Percentiles rank a stretch among this genome's conserved stretches.
phyloP scores from a whole-genome alignment of 768 basidiomycete species.

The Cystobasidium onofrii region DNA sequence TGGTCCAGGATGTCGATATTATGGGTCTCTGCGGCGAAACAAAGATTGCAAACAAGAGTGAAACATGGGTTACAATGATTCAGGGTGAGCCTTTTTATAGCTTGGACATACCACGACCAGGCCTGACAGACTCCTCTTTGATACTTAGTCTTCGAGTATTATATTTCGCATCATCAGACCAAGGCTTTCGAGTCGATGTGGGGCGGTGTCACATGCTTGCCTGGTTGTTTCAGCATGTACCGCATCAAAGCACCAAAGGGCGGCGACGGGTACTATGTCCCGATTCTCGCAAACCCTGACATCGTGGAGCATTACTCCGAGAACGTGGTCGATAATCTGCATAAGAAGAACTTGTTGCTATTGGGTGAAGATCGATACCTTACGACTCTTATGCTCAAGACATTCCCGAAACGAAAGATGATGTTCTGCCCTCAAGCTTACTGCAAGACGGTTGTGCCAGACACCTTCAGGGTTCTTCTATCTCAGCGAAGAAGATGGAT shows the following conservation, averaged over 20 bases:
- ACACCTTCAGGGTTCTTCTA: slow-evolving; percentile 83
- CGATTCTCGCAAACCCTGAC: slow-evolving; percentile 94
- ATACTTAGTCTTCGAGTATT: slow-evolving; percentile 99
- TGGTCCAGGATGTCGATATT: slow-evolving; percentile 94
- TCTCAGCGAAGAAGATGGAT: slow-evolving; percentile 99
- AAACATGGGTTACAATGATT: slow-evolving; percentile 99
- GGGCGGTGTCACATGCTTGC: slow-evolving; percentile 97
- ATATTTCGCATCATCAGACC: slow-evolving; percentile 97
- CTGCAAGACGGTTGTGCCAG: slow-evolving; percentile 96
- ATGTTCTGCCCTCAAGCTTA: slow-evolving; percentile 98
- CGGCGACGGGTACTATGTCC: slow-evolving; percentile 91
- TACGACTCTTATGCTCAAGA: slow-evolving; percentile 93
- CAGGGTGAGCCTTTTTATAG: too few relatives aligned
- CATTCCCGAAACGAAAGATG: slow-evolving; percentile 99
- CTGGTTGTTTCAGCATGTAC: slow-evolving; percentile 99
- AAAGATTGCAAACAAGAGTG: slow-evolving; percentile 98
- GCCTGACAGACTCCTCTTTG: too few relatives aligned
- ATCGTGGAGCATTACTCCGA: slow-evolving; percentile 98
- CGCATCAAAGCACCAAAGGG: slow-evolving; percentile 99
- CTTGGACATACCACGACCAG: too few relatives aligned
- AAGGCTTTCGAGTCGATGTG: slow-evolving; percentile 99
- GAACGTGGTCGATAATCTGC: slow-evolving; percentile 96
- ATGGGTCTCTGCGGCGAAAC: slow-evolving; percentile 99
- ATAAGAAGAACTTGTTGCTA: slow-evolving; percentile 96
- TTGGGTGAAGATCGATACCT: slow-evolving; percentile 99